These are phyloP conservation scores for Phaeodactylum tricornutum DNA, from an alignment of 108 stramenopile genomes.

Conservation along the genomic window DNA sequence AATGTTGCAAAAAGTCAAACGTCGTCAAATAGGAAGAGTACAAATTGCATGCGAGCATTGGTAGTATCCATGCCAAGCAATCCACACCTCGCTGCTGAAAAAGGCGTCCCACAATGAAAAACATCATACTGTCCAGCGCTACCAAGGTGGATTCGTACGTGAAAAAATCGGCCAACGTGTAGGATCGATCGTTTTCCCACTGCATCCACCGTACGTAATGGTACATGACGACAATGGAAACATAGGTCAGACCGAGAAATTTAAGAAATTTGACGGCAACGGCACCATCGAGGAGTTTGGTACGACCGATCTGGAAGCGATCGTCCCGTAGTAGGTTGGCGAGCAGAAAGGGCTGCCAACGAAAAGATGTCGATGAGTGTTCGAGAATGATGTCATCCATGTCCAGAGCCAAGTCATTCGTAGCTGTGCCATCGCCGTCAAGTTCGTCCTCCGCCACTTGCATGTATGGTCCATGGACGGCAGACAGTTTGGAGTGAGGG, in stretches of 20 bases:
- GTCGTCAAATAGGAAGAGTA: conserved; percentile 32
- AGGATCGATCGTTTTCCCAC: conserved; percentile 30
- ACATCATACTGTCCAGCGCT: conserved; percentile 39
- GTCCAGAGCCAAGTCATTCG: too few relatives aligned
- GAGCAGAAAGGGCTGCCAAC: conserved; percentile 1
- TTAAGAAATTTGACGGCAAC: conserved; percentile 41
- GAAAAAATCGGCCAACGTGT: conserved; percentile 32
- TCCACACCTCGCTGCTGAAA: conserved; percentile 39
- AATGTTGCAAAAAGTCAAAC: conserved; percentile 43
- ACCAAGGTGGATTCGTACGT: conserved; percentile 45
- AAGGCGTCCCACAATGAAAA: conserved; percentile 56
- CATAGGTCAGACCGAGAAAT: conserved; percentile 27
- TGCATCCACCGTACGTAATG: conserved; percentile 28
- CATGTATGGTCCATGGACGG: too few relatives aligned
- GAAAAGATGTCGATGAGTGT: conserved; percentile 5
- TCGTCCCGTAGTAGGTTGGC: not conserved
- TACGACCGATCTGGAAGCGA: not conserved
- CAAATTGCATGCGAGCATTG: conserved; percentile 20
- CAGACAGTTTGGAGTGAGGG: too few relatives aligned
- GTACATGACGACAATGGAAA: conserved; percentile 32
- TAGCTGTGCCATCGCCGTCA: too few relatives aligned
- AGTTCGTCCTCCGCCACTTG: too few relatives aligned
- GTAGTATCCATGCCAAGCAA: conserved; percentile 26
- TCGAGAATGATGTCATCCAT: too few relatives aligned
- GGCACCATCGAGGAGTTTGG: conserved; percentile 12